Conservation (phyloP, 306 rosid species). For the Vigna mungo region DNA sequence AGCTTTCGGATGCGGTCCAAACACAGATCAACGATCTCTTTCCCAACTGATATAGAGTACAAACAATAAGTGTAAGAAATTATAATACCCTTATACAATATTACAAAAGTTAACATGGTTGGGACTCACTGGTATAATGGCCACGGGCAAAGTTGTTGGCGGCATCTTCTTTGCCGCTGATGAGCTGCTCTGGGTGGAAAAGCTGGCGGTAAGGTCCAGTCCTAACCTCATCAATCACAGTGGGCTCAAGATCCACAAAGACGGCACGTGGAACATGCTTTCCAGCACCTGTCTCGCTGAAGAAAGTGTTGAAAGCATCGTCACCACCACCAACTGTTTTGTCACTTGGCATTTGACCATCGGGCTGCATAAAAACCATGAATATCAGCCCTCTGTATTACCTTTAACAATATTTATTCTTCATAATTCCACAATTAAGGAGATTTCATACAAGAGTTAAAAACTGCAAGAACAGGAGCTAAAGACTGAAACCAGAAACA, state of each 20-base stretch:
- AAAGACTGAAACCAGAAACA: not conserved
- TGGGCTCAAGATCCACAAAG: slow-evolving; percentile 91
- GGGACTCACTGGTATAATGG: slow-evolving; percentile 77
- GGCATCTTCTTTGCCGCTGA: slow-evolving; percentile 95
- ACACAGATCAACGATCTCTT: slow-evolving; percentile 92
- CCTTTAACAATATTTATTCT: not conserved
- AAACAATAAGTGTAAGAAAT: not conserved
- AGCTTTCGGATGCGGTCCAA: slow-evolving; percentile 93
- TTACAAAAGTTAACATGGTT: not conserved
- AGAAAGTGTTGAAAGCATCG: slow-evolving; percentile 93
- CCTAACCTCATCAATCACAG: slow-evolving; percentile 93
- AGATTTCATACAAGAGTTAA: not conserved
- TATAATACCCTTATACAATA: not conserved
- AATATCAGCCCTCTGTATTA: not conserved
- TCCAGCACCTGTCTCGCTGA: slow-evolving; percentile 94
- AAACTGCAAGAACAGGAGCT: not conserved
- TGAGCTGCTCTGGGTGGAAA: slow-evolving; percentile 93
- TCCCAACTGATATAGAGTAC: slow-evolving; percentile 61
- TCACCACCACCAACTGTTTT: slow-evolving; percentile 84
- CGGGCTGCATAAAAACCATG: slow-evolving; percentile 56
- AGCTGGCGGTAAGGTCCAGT: slow-evolving; percentile 91
- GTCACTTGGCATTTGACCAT: slow-evolving; percentile 95
- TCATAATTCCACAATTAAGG: not conserved
- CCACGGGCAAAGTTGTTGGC: slow-evolving; percentile 99
- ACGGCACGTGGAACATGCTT: slow-evolving; percentile 89